Base-by-base conservation (phyloP, 305 asterid species). In the Salvia sclarea region DNA sequence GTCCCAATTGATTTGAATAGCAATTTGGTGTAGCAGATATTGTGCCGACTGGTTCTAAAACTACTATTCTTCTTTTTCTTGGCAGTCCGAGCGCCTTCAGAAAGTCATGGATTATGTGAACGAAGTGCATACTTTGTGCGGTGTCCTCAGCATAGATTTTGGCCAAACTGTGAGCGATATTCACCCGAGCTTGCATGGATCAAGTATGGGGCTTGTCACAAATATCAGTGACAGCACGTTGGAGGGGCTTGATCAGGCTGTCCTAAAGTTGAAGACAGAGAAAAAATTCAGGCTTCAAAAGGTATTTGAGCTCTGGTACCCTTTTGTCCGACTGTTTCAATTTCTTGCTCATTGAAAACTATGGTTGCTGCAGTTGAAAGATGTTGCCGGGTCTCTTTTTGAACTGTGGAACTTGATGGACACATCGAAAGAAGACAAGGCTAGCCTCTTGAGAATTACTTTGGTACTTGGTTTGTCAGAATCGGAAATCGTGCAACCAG, bases 371-470 rank as follows among this genome's bases (percentile, higher is more conserved):
- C 95, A 93, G 97, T 84, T 93, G 61, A 93, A 86, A 76, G 96
- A 91, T 50, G 85, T 86, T 52, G 83, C 86, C 45, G 81, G 82
- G 18, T 83, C 91, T 30, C 88, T 93, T 31, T 85, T 58, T 76
- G 92, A 86, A 61, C 97, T 93, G 35, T 93, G 98, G 97, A 85
- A 83, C 74, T 77, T 93, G 82, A 88, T 93, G 97, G 96, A 89
- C 74, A 72, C 89, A 54, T 73, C 78, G 13, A 80, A 70, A 74
- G 91, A 85, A 69, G 98, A 91, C 74, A 88, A 74, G 76, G 69
- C 69, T n/a, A 75, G 73, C 72, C 86, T 93, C 76, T 75, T 82
- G 53, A 79, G 73, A 71, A 76, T 84, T 60, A 88, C 76, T 70
- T 86, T 88, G 2, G 59, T 87, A 68, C 83, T 87, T 78, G 75